These are phyloP conservation scores for Heritiera fomes DNA, from an alignment of 345 rosid genomes.

Conservation along the genomic window DNA sequence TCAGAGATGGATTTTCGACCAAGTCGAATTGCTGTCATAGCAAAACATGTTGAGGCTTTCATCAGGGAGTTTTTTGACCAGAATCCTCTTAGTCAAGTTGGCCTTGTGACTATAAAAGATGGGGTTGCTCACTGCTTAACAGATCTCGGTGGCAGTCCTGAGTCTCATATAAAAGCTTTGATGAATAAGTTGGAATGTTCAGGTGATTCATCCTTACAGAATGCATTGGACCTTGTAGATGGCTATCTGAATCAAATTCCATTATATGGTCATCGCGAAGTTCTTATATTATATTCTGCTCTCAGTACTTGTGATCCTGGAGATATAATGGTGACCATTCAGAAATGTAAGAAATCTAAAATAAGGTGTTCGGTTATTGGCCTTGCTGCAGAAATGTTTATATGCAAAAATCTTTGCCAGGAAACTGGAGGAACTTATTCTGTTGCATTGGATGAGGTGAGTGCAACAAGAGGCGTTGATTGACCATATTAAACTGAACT, in stretches of 20 bases:
- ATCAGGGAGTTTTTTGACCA: slow-evolving; percentile 89
- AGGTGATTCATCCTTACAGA: slow-evolving; percentile 91
- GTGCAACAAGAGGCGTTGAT: neutral
- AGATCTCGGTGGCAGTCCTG: slow-evolving; percentile 93
- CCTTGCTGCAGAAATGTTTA: slow-evolving; percentile 84
- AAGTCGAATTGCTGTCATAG: slow-evolving; percentile 70
- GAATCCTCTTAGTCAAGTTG: slow-evolving; percentile 89
- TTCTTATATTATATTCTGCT: slow-evolving; percentile 73
- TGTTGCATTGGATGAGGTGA: slow-evolving; percentile 85
- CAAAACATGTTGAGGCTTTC: slow-evolving; percentile 76
- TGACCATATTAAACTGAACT: neutral
- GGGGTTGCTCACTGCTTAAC: slow-evolving; percentile 81
- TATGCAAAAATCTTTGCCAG: slow-evolving; percentile 88
- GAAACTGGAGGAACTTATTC: slow-evolving; percentile 85
- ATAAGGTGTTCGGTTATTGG: slow-evolving; percentile 91
- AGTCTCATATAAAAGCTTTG: slow-evolving; percentile 82
- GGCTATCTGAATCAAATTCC: slow-evolving; percentile 78
- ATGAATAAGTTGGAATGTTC: slow-evolving; percentile 71
- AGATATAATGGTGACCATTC: slow-evolving; percentile 77
- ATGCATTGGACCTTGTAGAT: slow-evolving; percentile 68
- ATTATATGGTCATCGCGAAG: slow-evolving; percentile 86
- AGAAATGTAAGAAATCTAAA: slow-evolving; percentile 77
- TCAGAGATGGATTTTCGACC: slow-evolving; percentile 73
- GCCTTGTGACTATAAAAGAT: slow-evolving; percentile 69
- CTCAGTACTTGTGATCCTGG: slow-evolving; percentile 92